Evolutionary conservation across 345 rosid species (phyloP).

Genomic region (Stellera chamaejasme): DNA sequence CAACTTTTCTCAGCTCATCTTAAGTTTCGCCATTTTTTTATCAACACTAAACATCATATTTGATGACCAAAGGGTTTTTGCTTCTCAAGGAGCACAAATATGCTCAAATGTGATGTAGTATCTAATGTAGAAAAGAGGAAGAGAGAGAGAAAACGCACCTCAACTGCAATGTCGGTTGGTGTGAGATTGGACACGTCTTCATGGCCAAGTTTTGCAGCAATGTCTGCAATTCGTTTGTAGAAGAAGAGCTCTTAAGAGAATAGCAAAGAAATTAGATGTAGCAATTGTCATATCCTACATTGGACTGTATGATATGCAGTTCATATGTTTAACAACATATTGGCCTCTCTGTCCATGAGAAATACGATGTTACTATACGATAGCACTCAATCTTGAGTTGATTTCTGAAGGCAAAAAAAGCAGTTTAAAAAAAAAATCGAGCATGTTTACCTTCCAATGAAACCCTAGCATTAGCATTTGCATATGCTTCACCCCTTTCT

Average conservation of each 20-base stretch:
- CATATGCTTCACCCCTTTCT: conserved; percentile 64
- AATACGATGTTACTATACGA: neutral
- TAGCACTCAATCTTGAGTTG: neutral
- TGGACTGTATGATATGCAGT: neutral
- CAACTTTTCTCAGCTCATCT: neutral
- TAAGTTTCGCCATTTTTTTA: no score
- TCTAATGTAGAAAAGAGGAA: conserved; percentile 7
- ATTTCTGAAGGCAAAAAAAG: neutral
- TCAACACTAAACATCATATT: conserved; percentile 4
- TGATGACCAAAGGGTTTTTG: conserved; percentile 1
- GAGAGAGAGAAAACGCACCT: conserved; percentile 34
- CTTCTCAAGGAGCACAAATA: no score
- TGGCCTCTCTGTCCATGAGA: neutral
- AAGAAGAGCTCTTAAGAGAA: neutral
- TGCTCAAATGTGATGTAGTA: no score
- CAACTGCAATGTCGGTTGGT: conserved; percentile 70
- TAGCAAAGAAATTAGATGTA: neutral
- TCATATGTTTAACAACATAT: neutral
- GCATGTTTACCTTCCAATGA: conserved; percentile 65
- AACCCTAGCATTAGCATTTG: conserved; percentile 72
- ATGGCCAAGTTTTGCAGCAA: conserved; percentile 66
- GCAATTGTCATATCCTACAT: neutral
- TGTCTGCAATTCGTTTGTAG: conserved; percentile 33
- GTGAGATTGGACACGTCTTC: conserved; percentile 54
- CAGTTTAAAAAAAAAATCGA: neutral